Evolutionary conservation across 2,329 filamentous ascomycete species (phyloP).

Genomic region (Phaeosphaeriaceae sp.): DNA sequence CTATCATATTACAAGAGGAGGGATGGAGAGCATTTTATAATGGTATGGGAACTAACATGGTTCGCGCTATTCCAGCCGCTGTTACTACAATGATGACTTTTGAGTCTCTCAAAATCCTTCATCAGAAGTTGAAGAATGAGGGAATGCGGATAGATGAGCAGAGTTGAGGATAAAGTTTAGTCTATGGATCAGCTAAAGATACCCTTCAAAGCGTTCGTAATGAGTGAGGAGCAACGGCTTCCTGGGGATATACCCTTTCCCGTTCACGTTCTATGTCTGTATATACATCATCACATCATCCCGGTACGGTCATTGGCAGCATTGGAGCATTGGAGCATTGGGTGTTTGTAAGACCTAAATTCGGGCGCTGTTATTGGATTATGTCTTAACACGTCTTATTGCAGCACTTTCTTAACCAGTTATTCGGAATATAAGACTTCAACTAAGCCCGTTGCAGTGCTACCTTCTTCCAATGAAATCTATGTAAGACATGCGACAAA

Average conservation of each 20-base stretch:
- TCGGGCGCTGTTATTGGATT: background rate
- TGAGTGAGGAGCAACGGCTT: conserved; percentile 18
- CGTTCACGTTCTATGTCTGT: conserved; percentile 24
- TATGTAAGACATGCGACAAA: too few relatives aligned
- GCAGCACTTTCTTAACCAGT: background rate
- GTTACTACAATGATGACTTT: conserved; percentile 98
- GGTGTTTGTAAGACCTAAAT: too few relatives aligned
- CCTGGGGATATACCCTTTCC: conserved; percentile 24
- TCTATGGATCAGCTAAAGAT: conserved; percentile 5
- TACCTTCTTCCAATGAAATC: too few relatives aligned
- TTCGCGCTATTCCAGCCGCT: conserved; percentile 90
- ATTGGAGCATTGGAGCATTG: conserved; percentile 20
- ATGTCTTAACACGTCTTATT: background rate
- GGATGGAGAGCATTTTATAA: conserved; percentile 97
- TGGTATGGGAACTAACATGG: conserved; percentile 96
- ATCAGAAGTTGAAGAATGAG: conserved; percentile 60
- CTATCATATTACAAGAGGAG: conserved; percentile 85
- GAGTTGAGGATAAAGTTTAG: conserved; percentile 8
- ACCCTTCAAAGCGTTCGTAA: conserved; percentile 25
- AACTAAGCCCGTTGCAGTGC: too few relatives aligned
- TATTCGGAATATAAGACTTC: too few relatives aligned
- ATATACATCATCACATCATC: conserved; percentile 32
- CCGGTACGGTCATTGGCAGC: conserved; percentile 17
- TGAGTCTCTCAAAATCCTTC: conserved; percentile 71
- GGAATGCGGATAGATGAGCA: conserved; percentile 44